These are phyloP conservation scores for Cladophialophora psammophila DNA, from an alignment of 2,329 filamentous ascomycete species.

Conservation along the genomic window DNA sequence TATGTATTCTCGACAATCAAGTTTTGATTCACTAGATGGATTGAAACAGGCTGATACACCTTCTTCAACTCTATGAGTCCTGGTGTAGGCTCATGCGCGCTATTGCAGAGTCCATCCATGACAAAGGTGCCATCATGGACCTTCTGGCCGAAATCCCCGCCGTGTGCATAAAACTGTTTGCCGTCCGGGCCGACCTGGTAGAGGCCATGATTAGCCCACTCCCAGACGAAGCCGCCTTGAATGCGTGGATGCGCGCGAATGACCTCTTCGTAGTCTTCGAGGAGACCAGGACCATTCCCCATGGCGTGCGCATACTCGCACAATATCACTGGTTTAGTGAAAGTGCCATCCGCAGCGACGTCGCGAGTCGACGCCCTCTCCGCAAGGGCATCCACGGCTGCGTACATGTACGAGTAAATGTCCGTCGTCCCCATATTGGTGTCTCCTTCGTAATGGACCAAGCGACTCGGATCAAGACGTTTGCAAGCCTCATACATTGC, in stretches of 20 bases:
- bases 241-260: slow-evolving; percentile 68
- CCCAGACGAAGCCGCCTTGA: slow-evolving; percentile 73
- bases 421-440: slow-evolving; percentile 66
- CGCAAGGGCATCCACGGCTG: slow-evolving; percentile 50
- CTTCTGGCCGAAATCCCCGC: slow-evolving; percentile 67
- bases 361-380: slow-evolving; percentile 15
- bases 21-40: slow-evolving; percentile 58
- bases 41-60: slow-evolving; percentile 62
- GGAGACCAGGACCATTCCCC: slow-evolving; percentile 75
- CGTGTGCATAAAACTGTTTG: slow-evolving; percentile 64
- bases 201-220: slow-evolving; percentile 70
- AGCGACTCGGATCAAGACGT: slow-evolving; percentile 62
- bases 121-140: slow-evolving; percentile 69
- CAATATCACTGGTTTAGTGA: slow-evolving; percentile 50
- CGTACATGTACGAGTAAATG: slow-evolving; percentile 74
- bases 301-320: slow-evolving; percentile 69
- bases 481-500: slow-evolving; percentile 72
- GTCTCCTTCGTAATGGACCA: slow-evolving; percentile 73
- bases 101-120: slow-evolving; percentile 66
- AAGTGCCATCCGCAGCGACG: slow-evolving; percentile 51
- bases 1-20: slow-evolving; percentile 43
- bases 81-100: slow-evolving; percentile 63
- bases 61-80: slow-evolving; percentile 66
- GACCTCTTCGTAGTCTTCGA: slow-evolving; percentile 71
- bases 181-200: slow-evolving; percentile 44